Evolutionary conservation across 2,329 filamentous ascomycete genomes (phyloP), one percentile per base, ranked within the genome.

Genomic region (Pseudogymnoascus sp.): DNA sequence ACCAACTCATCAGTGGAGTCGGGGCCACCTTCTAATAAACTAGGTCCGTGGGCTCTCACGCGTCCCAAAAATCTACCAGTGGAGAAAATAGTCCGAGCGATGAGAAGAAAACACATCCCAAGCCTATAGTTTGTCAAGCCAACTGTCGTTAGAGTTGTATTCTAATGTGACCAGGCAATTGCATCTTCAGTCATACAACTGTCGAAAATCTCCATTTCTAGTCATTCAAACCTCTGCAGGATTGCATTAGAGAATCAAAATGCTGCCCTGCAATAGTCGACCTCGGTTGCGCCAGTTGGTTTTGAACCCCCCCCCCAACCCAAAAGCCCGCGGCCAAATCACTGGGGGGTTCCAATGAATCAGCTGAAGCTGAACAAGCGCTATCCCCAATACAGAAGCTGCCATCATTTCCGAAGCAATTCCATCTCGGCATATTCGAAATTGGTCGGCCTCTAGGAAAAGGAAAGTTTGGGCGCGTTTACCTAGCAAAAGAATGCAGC

Each of bases 381-480:
- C 80, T 81, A 25, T 74, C 77, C 56, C 73, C 79, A 8, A 75
- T 88, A 62, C 78, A 82, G 63, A 81, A 87, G 59, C 84, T 88
- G 70, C 82, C 85, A 38, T 71, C 74, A 66, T 63, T 78, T 16
- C 82, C 81, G 42, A 87, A 85, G 69, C 76, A 91, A 69, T 93
- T 87, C 72, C 86, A 89, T 68, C 80, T 90, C 1, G 86, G 86
- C 69, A 89, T 90, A 86, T 90, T 90, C 73, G 88, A 90, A 69
- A 90, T 90, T 65, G 88, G 88, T 56, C 87, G 88, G 68, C 87
- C 88, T 1, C 76, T 90, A 0, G 88, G 88, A 5, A 90, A 90
- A 72, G 88, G 88, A 59, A 90, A 90, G 69, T 90, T 90, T 71
- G 88, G 88, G 3, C 82, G 88, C 64, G 87, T 90, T 1, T 90